Conservation (phyloP, 2,329 filamentous ascomycete species). For the Aspergillus sp. region DNA sequence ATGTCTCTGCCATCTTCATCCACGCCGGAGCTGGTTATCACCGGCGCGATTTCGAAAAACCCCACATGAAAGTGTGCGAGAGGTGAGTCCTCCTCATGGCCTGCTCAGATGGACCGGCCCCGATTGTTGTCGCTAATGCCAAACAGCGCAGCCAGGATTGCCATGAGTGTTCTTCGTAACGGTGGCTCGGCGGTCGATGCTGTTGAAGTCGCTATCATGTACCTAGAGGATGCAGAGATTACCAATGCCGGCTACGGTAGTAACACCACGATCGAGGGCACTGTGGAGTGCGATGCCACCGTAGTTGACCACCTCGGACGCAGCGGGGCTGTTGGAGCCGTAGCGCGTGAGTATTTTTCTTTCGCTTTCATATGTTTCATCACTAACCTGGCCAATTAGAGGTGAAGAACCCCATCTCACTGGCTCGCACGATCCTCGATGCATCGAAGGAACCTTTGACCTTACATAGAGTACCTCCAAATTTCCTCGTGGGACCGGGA, state of each 20-base stretch:
- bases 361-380: not conserved
- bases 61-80: conserved; percentile 82
- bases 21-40: conserved; percentile 96
- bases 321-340: conserved; percentile 90
- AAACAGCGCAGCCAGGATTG: conserved; percentile 74
- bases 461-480: conserved; percentile 85
- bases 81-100: conserved; percentile 61
- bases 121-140: conserved; percentile 5
- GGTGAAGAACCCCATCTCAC: conserved; percentile 85
- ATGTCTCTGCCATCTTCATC: conserved; percentile 79
- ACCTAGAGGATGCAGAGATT: conserved; percentile 90
- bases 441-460: conserved; percentile 74
- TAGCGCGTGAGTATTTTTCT: conserved; percentile 66
- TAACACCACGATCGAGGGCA: conserved; percentile 85
- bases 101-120: not conserved
- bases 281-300: conserved; percentile 91
- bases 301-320: conserved; percentile 87
- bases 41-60: conserved; percentile 77
- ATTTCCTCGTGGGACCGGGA: conserved; percentile 82
- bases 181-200: conserved; percentile 83
- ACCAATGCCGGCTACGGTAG: conserved; percentile 97
- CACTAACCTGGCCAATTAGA: conserved; percentile 18
- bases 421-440: conserved; percentile 81
- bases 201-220: conserved; percentile 81
- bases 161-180: conserved; percentile 75